phyloP scores from a whole-genome alignment of 495 filamentous ascomycete genomes.

The Aspergillus hancockii region DNA sequence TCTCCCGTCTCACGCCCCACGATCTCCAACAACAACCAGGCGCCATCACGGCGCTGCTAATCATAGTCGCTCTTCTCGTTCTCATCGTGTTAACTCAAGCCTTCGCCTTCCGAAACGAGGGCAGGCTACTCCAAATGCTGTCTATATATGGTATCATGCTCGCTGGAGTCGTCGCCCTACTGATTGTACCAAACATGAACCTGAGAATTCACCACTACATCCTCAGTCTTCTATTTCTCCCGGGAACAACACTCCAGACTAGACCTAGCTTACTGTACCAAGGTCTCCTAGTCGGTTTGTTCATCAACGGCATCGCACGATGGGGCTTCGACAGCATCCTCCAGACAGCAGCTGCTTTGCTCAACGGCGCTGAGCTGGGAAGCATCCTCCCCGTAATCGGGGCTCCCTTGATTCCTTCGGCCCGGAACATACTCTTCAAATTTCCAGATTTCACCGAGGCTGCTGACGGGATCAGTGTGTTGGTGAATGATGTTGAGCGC shows the following conservation, averaged over 20 bases:
- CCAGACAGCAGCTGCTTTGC: constrained; percentile 54
- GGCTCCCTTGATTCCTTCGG: constrained; percentile 30
- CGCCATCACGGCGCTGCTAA: constrained; percentile 63
- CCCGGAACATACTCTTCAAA: constrained; percentile 48
- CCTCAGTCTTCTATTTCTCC: constrained; percentile 58
- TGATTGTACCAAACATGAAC: constrained; percentile 58
- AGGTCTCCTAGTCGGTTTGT: constrained; percentile 62
- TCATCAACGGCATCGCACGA: constrained; percentile 66
- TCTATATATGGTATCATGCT: constrained; percentile 62
- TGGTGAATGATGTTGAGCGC: constrained; percentile 62
- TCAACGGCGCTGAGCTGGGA: constrained; percentile 50
- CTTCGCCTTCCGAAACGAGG: constrained; percentile 67
- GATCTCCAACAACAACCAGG: constrained; percentile 77
- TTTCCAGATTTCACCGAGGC: constrained; percentile 38
- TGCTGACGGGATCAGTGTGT: constrained; percentile 57
- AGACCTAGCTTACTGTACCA: constrained; percentile 59
- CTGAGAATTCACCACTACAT: constrained; percentile 69
- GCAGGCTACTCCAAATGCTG: constrained; percentile 61
- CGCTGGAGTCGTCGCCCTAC: constrained; percentile 41
- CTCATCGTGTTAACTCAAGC: constrained; percentile 59
- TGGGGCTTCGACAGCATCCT: constrained; percentile 66
- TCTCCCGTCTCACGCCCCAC: constrained; percentile 70
- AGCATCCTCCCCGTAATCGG: constrained; percentile 46
- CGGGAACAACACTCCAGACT: constrained; percentile 59
- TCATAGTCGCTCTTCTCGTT: constrained; percentile 59